These are phyloP conservation scores for Hymenoscyphus scutula DNA, from an alignment of 2,329 filamentous ascomycete species.

Conservation along the genomic window DNA sequence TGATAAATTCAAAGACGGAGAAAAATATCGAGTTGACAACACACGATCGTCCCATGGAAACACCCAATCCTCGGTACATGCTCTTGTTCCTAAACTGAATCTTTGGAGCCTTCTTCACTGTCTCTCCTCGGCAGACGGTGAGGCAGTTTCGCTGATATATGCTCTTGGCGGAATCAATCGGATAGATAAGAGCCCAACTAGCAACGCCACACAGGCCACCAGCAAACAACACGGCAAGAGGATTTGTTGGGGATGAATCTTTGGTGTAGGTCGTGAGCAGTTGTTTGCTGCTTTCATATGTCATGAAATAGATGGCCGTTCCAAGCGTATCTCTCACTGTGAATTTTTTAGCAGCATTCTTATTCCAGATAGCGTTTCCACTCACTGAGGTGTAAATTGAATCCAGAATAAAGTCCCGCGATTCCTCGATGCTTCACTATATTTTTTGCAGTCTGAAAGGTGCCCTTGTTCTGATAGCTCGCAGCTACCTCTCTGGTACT, in stretches of 20 bases:
- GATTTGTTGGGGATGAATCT: constrained; percentile 71
- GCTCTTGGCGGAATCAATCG: constrained; percentile 80
- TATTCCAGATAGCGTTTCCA: constrained; percentile 17
- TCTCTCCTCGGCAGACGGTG: constrained; percentile 63
- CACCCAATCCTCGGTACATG: constrained; percentile 80
- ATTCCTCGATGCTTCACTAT: constrained; percentile 74
- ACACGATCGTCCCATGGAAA: constrained; percentile 80
- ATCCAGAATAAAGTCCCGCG: constrained; percentile 75
- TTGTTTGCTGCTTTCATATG: constrained; percentile 84
- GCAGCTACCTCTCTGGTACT: constrained; percentile 46
- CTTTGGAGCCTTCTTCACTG: constrained; percentile 62
- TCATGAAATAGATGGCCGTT: constrained; percentile 84
- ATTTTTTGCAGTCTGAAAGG: constrained; percentile 71
- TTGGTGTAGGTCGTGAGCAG: constrained; percentile 71
- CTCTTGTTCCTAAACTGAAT: constrained; percentile 74
- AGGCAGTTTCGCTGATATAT: constrained; percentile 82
- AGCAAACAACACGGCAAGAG: constrained; percentile 73
- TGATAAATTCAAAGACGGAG: constrained; percentile 80
- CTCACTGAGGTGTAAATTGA: constrained; percentile 74
- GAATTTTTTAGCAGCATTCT: constrained; percentile 11
- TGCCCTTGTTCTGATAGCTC: constrained; percentile 77
- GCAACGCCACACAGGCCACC: constrained; percentile 80
- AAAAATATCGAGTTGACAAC: constrained; percentile 89
- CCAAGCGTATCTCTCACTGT: constrained; percentile 78
- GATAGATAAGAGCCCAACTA: constrained; percentile 65